These are phyloP conservation scores for Aspergillus sp. DNA, from an alignment of 2,329 filamentous ascomycete species.

Conservation along the genomic window DNA sequence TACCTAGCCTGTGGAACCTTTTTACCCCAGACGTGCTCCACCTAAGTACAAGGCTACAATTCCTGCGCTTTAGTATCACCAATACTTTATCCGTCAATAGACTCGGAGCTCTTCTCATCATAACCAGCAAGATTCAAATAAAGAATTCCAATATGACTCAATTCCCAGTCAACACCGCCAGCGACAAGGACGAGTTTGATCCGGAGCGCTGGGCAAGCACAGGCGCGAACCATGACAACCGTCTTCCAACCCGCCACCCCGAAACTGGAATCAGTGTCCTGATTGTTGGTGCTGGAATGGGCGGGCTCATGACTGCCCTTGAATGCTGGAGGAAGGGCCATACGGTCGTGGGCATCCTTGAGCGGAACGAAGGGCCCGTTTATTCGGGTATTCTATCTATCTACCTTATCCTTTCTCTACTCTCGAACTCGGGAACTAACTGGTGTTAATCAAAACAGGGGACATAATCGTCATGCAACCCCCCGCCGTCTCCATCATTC, in stretches of 20 bases:
- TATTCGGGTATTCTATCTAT: constrained; percentile 1
- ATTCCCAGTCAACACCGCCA: not conserved
- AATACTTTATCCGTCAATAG: too few relatives aligned
- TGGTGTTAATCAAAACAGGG: not conserved
- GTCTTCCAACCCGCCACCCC: constrained; percentile 12
- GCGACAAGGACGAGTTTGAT: constrained; percentile 1
- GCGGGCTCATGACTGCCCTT: constrained; percentile 25
- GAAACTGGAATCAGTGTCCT: constrained; percentile 21
- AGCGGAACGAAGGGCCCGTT: constrained; percentile 15
- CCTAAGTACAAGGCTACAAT: too few relatives aligned
- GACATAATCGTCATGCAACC: constrained; percentile 14
- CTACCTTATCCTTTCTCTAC: too few relatives aligned
- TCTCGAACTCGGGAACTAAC: not conserved
- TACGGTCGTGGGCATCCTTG: constrained; percentile 25
- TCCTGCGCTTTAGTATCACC: too few relatives aligned
- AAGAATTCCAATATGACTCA: not conserved
- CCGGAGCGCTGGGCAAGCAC: not conserved
- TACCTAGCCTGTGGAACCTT: too few relatives aligned
- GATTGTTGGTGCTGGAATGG: constrained; percentile 29
- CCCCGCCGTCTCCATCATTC: constrained; percentile 11
- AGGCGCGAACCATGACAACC: not conserved
- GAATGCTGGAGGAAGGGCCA: constrained; percentile 32
- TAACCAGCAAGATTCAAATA: not conserved
- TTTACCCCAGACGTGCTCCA: too few relatives aligned
- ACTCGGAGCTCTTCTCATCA: not conserved